Evolutionary conservation across 1,139 yeast genomes (phyloP), one percentile per base, ranked within the genome.

Genomic region (Yamadazyma jaroonii): DNA sequence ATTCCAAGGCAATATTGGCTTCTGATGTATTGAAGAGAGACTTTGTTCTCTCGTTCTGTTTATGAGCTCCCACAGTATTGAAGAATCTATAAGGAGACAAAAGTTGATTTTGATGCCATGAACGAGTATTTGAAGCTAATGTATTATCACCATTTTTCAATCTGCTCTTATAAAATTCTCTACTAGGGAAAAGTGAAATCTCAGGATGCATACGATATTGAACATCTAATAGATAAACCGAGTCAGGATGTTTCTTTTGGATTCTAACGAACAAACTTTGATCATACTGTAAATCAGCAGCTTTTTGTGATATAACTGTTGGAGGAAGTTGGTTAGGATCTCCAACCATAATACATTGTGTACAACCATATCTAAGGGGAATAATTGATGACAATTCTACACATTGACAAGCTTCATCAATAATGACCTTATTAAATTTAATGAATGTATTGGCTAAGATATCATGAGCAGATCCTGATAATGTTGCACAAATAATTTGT

Each of bases 321-420:
- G 99, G 99, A 0, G 98, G 99, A 45, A 94, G 73, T 64, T 94
- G 99, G 56, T 92, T 90, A 2, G 98, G 98, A 67, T 94, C 99
- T 55, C 99, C 99, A 36, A 94, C 99, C 96, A 94, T 87, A 35
- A 94, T 84, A 65, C 97, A 90, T 40, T 81, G 80, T 45, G 74
- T 81, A 52, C 96, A 87, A 1, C 98, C 98, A 57, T 90, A 94
- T 53, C 96, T 73, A 47, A 94, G 69, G 0, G 99, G 99, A 52
- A 92, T 92, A 25, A 94, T 74, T 0, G 96, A 87, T 9, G 96
- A 87, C 32, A 92, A 59, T 56, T 94, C 99, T 32, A 94, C 92
- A 78, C 96, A 85, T 59, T 94, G 99, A 53, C 97, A 95, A 1
- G 98, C 98, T 60, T 94, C 99, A 68, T 94, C 99, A 47, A 94